Conservation (phyloP, 495 filamentous ascomycete species). For the Corynascus novoguineensis region DNA sequence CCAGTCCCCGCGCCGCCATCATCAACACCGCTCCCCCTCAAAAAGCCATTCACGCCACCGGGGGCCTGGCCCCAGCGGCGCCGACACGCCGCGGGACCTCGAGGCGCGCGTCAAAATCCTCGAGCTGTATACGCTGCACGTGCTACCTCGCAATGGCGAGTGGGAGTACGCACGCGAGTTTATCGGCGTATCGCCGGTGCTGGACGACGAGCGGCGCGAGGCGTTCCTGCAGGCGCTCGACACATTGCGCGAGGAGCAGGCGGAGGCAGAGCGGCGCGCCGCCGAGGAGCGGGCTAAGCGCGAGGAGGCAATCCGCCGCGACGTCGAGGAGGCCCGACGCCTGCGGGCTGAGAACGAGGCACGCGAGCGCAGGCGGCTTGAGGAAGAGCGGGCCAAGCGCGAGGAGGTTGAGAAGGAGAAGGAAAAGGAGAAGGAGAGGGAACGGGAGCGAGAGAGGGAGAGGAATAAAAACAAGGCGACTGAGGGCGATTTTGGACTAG, state of each 20-base stretch:
- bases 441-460: conserved; percentile 25
- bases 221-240: conserved; percentile 72
- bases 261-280: conserved; percentile 56
- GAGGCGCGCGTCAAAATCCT: conserved; percentile 77
- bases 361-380: conserved; percentile 40
- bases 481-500: conserved; percentile 13
- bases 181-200: conserved; percentile 71
- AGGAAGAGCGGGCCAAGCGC: conserved; percentile 41
- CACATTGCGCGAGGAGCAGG: conserved; percentile 66
- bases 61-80: conserved; percentile 43
- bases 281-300: conserved; percentile 59
- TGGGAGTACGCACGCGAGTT: conserved; percentile 94
- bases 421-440: conserved; percentile 33
- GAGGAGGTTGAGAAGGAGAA: conserved; percentile 27
- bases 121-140: conserved; percentile 89
- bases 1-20: conserved; percentile 21
- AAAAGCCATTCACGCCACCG: background rate
- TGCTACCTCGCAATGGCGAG: conserved; percentile 81
- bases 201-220: conserved; percentile 89
- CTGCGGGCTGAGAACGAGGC: conserved; percentile 50
- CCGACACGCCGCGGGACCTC: conserved; percentile 72
- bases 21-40: conserved; percentile 27
- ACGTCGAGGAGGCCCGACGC: conserved; percentile 54
- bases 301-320: conserved; percentile 52
- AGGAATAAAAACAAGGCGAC: conserved; percentile 4